Base-by-base conservation (phyloP, 2,329 filamentous ascomycete genomes). In the Beauveria pseudobassiana region DNA sequence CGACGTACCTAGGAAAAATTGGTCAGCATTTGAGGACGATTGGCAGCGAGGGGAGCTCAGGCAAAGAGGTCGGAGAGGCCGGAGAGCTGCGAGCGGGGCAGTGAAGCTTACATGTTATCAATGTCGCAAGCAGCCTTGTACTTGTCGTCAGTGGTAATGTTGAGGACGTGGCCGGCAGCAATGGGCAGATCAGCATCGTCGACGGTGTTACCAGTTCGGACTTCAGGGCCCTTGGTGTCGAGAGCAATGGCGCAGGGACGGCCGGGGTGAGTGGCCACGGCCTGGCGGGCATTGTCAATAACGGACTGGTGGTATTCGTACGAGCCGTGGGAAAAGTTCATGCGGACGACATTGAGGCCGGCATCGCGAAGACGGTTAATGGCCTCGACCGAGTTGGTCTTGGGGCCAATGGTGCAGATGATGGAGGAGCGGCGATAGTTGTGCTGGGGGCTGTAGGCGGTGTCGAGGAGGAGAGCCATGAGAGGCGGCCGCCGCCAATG, bases 261-360 rank as follows among this genome's bases (percentile, higher is more conserved):
- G 68, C 95, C 95, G 30, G 82, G 72, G 78, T 92, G 85, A 63
- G 80, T 75, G 73, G 82, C 85, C 81, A 96, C 93, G 67, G 95
- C 95, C 74, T 89, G 84, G 73, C 92, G 91, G 69, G 93, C 86
- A 80, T 99, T 88, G 82, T 99, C 91, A 73, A 99, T 97, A 75
- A 99, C 95, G 65, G 91, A 93, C 84, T 98, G 91, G 81, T 96
- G 93, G 82, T 97, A 99, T 80, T 93, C 93, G 78, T 98, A 95
- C 68, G 74, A 74, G 64, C 76, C 76, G 66, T 78, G 92, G 90
- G 76, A 96, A 77, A 98, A 98, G 89, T 99, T 99, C 95, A 99
- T 99, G 81, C 95, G 93, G 69, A 98, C 95, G 69, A 99, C 92
- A 80, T 98, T 98, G 72, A 98, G 88, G 78, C 95, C 95, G 67